Evolutionary conservation across 495 filamentous ascomycete genomes (phyloP).

Genomic region (Alectoria sarmentosa): DNA sequence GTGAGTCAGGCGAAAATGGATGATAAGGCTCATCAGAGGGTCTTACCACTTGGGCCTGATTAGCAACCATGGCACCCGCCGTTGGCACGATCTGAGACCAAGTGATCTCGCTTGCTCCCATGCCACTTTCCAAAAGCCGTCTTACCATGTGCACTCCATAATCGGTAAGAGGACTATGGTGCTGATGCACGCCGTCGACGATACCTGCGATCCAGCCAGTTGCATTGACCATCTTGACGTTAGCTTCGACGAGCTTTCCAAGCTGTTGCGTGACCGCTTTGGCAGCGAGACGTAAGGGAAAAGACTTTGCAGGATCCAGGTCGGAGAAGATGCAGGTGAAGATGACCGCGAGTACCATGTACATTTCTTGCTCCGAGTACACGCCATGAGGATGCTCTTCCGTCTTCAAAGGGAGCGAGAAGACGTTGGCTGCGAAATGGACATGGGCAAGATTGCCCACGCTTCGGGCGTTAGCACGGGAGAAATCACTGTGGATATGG

Average conservation of each 20-base stretch:
- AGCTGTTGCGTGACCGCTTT: conserved; percentile 55
- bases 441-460: conserved; percentile 67
- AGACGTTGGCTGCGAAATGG: conserved; percentile 64
- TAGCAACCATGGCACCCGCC: conserved; percentile 56
- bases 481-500: not conserved
- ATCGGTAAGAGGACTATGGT: conserved; percentile 49
- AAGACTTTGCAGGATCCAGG: conserved; percentile 45
- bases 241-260: conserved; percentile 51
- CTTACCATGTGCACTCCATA: conserved; percentile 68
- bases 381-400: conserved; percentile 59
- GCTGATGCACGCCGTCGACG: conserved; percentile 48
- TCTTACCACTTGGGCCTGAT: conserved; percentile 56
- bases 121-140: conserved; percentile 56
- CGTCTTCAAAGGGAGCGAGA: conserved; percentile 67
- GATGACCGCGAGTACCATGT: conserved; percentile 63
- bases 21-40: not conserved
- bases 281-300: conserved; percentile 53
- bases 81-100: conserved; percentile 65
- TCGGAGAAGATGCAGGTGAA: conserved; percentile 54
- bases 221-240: conserved; percentile 57
- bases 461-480: conserved; percentile 24
- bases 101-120: conserved; percentile 60
- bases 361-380: conserved; percentile 75
- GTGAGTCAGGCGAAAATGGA: not conserved
- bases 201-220: conserved; percentile 49